Conservation (phyloP, 441 rosid species). For the Corymbia calophylla region DNA sequence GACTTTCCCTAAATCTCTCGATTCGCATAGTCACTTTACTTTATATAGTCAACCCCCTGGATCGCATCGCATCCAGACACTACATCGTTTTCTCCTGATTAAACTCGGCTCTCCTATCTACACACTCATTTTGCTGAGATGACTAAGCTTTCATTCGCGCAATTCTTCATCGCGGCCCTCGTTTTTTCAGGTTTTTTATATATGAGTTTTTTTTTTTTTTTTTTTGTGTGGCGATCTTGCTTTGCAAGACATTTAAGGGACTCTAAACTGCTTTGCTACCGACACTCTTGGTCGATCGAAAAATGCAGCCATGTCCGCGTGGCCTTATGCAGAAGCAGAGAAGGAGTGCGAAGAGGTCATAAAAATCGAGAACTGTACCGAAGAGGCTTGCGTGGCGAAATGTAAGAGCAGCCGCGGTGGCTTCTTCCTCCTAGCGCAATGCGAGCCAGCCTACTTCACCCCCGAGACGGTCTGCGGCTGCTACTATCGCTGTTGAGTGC, state of each 20-base stretch:
- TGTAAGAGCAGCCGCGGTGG: not conserved
- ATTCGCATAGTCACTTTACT: not conserved
- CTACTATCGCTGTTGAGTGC: too few species aligned
- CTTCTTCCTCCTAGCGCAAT: too few species aligned
- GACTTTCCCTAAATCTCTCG: not conserved
- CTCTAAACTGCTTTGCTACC: not conserved
- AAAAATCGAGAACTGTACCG: not conserved
- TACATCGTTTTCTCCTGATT: not conserved
- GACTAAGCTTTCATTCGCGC: not conserved
- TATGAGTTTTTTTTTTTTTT: rapidly evolving
- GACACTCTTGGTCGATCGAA: not conserved
- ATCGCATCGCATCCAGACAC: not conserved
- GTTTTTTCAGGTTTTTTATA: not conserved
- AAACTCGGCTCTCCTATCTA: not conserved
- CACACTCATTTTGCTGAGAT: not conserved
- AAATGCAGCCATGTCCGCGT: not conserved
- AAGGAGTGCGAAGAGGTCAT: too few species aligned
- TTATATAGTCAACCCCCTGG: not conserved
- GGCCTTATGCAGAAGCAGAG: not conserved
- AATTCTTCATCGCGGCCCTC: not conserved
- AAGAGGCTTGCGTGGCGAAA: not conserved
- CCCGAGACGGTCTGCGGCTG: too few species aligned
- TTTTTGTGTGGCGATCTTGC: not conserved
- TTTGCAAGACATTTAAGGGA: not conserved
- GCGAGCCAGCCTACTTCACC: too few species aligned